phyloP scores from a whole-genome alignment of 2,329 filamentous ascomycete species.

The Colletotrichum salicis region DNA sequence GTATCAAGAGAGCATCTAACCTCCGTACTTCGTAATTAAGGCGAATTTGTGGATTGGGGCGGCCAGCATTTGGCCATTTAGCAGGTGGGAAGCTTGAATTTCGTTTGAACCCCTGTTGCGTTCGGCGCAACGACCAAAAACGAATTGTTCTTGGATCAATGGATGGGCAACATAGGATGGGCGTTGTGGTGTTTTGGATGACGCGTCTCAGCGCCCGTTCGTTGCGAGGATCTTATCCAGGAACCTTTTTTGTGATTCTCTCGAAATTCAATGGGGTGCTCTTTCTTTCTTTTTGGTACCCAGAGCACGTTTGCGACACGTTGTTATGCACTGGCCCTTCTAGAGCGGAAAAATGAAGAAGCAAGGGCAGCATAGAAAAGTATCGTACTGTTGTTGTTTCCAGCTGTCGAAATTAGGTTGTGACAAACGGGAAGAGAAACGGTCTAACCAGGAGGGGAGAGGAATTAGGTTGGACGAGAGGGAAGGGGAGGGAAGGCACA shows the following conservation, averaged over 20 bases:
- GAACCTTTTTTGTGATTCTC: neutral
- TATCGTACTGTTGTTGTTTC: neutral
- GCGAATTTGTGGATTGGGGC: neutral
- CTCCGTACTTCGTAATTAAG: neutral
- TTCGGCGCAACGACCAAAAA: neutral
- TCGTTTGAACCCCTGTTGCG: neutral
- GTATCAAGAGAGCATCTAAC: neutral
- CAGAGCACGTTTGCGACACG: neutral
- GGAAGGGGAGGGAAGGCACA: neutral
- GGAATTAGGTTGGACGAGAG: neutral
- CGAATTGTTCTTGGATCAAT: too few species aligned
- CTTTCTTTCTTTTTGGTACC: neutral
- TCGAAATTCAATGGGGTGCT: neutral
- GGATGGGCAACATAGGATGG: neutral
- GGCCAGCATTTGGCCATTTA: too few species aligned
- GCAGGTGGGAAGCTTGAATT: neutral
- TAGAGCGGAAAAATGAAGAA: neutral
- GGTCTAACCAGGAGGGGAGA: neutral
- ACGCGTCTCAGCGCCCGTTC: neutral
- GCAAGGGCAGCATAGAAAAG: neutral
- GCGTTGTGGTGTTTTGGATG: neutral
- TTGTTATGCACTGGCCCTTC: neutral
- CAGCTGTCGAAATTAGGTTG: constrained; percentile 6
- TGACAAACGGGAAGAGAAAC: neutral
- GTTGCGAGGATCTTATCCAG: neutral